A percentile compares a stretch with the other conserved stretches of the same genome.
phyloP scores from a whole-genome alignment of 495 filamentous ascomycete species.

The Aspergillus funiculosus region DNA sequence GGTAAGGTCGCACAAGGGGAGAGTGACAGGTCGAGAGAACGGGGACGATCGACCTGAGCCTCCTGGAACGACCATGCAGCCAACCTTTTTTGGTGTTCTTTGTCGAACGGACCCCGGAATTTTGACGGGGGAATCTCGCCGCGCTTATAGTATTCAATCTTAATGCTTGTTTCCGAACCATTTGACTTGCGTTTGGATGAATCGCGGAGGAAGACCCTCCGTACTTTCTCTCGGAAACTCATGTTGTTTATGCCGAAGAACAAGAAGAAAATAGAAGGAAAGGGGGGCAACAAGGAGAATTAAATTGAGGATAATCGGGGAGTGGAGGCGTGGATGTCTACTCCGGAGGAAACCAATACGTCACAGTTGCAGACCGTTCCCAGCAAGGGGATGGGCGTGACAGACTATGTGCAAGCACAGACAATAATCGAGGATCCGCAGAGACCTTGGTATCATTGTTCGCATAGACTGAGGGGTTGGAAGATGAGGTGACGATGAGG shows the following conservation, averaged over 20 bases:
- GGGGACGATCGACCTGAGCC: slow-evolving; percentile 33
- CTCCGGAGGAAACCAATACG: slow-evolving; percentile 13
- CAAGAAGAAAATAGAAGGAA: slow-evolving; percentile 1
- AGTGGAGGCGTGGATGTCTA: slow-evolving; percentile 11
- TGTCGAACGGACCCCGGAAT: slow-evolving; percentile 48
- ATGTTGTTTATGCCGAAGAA: slow-evolving; percentile 19
- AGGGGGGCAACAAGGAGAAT: neutral
- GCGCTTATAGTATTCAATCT: slow-evolving; percentile 48
- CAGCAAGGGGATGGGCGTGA: slow-evolving; percentile 32
- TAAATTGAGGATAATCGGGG: slow-evolving; percentile 5
- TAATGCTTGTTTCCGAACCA: slow-evolving; percentile 29
- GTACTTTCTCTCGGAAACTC: slow-evolving; percentile 44
- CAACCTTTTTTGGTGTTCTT: slow-evolving; percentile 44
- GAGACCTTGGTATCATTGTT: slow-evolving; percentile 29
- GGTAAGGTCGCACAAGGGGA: slow-evolving; percentile 37
- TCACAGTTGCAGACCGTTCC: slow-evolving; percentile 35
- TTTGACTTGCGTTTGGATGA: slow-evolving; percentile 24
- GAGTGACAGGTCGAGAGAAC: slow-evolving; percentile 33
- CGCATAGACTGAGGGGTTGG: slow-evolving; percentile 16
- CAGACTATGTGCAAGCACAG: slow-evolving; percentile 37
- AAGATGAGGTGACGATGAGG: slow-evolving; percentile 6
- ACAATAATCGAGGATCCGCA: slow-evolving; percentile 12
- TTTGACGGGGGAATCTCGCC: slow-evolving; percentile 48
- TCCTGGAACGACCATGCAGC: slow-evolving; percentile 46
- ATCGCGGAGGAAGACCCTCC: slow-evolving; percentile 35